Base-by-base conservation (phyloP, 225 moss, liverwort and hornwort genomes). In the Physcomitrium patens region DNA sequence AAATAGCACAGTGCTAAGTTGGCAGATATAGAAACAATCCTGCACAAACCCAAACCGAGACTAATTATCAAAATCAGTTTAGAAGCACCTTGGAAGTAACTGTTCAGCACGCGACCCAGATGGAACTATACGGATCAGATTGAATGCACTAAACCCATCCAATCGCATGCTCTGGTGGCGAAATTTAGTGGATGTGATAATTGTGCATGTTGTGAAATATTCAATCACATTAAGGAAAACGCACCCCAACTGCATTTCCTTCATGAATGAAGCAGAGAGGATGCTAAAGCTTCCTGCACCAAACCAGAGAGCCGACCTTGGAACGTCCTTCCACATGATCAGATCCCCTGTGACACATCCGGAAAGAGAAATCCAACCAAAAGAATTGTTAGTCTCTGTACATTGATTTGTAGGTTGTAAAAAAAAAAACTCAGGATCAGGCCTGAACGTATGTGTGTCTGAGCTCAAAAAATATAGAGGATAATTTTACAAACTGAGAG, bases 271-370 rank as follows among this genome's bases (percentile, higher is more conserved):
- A 31, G 91, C 87, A 56, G 97, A 99, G 42, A 99, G 79, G 49
- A 95, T 89, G 83, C 86, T 80, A 68, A 99, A 99, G 83, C 91
- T 91, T 59, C 97, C 97, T 52, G 83, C 91, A 76, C 97, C 97
- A 79, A 95, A 99, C 69, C 90, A 87, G 22, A 99, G 83, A 60
- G 95, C 83, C 42, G 97, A 93, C 65, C 93, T 86, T 53, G 97
- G 94, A 63, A 99, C 79, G 69, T 99, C 87, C 78, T 73, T 89
- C 97, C 97, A 99, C 97, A 95, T 91, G 50, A 99, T 87, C 28
- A 99, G 63, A 78, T 99, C 97, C 68, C 85, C 97, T 99, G 88
- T 78, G 67, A 59, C 50, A 45, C 3, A 27, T 43, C 17, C 14
- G 48, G 5, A 37, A 12, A 16, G 10, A 17, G 27, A 13, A 73